phyloP scores from a whole-genome alignment of 768 basidiomycete genomes.

The Lactifluus subvellereus region DNA sequence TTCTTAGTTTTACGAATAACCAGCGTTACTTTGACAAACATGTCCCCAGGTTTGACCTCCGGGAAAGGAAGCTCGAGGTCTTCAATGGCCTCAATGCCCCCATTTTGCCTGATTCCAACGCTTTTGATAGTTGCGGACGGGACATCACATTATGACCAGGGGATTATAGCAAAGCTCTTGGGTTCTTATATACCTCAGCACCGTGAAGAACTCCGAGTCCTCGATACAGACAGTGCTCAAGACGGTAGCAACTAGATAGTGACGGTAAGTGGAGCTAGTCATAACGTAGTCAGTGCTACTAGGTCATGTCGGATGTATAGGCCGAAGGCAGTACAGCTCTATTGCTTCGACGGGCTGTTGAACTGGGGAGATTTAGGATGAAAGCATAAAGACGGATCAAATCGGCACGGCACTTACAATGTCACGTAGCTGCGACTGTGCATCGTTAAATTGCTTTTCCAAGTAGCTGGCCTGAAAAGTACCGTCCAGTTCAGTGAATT shows the following conservation, averaged over 20 bases:
- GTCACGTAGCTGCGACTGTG: slow-evolving; percentile 79
- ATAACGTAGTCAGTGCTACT: neutral
- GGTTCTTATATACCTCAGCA: neutral
- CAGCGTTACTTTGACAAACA: slow-evolving; percentile 41
- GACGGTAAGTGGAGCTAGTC: neutral
- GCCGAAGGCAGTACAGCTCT: neutral
- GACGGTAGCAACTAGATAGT: neutral
- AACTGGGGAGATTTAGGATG: slow-evolving; percentile 37
- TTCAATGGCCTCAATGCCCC: slow-evolving; percentile 72
- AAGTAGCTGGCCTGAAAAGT: slow-evolving; percentile 70
- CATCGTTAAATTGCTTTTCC: slow-evolving; percentile 90
- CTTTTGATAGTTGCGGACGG: slow-evolving; percentile 55
- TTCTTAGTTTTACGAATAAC: neutral
- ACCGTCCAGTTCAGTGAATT: neutral
- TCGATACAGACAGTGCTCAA: neutral
- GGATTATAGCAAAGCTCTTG: neutral
- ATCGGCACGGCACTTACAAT: slow-evolving; percentile 43
- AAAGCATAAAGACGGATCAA: neutral
- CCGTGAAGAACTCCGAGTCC: neutral
- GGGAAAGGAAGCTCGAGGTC: slow-evolving; percentile 65
- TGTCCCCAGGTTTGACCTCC: slow-evolving; percentile 48
- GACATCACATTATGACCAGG: slow-evolving; percentile 34
- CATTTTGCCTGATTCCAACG: slow-evolving; percentile 64
- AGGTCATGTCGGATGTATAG: neutral
- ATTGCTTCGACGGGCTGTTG: slow-evolving; percentile 40